Conservation (phyloP, 257 asterid species). For the Jaltomata sinuosa region DNA sequence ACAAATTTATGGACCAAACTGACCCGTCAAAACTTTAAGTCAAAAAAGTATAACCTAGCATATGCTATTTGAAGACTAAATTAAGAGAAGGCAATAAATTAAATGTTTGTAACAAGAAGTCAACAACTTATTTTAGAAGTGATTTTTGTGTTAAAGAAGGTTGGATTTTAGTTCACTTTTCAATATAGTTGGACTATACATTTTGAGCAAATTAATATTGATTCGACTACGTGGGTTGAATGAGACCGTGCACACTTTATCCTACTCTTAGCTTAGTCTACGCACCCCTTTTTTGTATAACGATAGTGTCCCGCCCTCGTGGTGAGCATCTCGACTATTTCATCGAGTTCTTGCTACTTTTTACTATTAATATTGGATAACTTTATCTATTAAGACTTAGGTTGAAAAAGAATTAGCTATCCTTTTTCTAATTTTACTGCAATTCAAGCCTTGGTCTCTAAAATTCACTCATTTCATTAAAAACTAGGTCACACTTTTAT, state of each 20-base stretch:
- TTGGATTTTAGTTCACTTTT: neutral
- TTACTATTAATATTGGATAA: neutral
- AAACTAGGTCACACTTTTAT: neutral
- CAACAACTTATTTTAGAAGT: neutral
- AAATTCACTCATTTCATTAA: neutral
- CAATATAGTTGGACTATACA: no score
- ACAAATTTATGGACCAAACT: neutral
- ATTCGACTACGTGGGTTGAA: neutral
- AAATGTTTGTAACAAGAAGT: neutral
- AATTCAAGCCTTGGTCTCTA: neutral
- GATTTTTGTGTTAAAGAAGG: neutral
- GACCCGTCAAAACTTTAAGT: neutral
- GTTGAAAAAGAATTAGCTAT: no score
- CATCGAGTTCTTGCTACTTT: neutral
- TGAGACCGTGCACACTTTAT: neutral
- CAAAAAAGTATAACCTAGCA: neutral
- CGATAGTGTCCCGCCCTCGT: neutral
- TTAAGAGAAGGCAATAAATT: neutral
- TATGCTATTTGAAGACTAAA: neutral
- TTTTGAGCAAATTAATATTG: neutral
- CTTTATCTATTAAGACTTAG: neutral
- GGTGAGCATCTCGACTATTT: neutral
- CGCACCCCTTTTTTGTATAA: neutral
- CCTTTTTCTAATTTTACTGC: neutral
- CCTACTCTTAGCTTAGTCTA: neutral